Conservation (phyloP, 208 protist species). For the Trichomonas gallinae region DNA sequence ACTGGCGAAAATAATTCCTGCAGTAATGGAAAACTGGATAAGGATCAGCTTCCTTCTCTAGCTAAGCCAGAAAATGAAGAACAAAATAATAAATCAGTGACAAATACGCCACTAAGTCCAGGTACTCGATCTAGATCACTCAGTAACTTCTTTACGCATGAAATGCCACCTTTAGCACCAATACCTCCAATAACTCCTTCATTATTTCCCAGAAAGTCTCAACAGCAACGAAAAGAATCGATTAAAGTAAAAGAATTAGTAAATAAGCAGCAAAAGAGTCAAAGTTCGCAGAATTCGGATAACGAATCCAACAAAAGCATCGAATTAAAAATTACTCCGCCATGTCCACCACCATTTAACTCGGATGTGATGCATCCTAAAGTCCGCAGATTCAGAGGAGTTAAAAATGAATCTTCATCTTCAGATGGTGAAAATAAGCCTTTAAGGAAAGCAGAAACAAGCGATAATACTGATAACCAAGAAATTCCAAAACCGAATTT, state of each 20-base stretch:
- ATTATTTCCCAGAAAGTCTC: background rate
- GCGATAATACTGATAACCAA: no score
- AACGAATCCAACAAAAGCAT: background rate
- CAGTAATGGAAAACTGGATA: no score
- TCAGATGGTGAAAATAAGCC: no score
- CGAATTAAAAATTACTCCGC: background rate
- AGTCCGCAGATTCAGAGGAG: background rate
- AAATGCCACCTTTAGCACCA: background rate
- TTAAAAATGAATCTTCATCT: background rate
- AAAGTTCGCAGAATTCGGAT: background rate
- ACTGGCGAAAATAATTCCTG: no score
- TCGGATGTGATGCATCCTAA: background rate
- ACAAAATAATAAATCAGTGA: no score
- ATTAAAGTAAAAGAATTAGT: background rate
- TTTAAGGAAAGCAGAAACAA: no score
- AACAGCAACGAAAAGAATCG: background rate
- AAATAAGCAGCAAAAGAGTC: background rate
- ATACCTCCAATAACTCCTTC: background rate
- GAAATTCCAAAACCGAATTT: no score
- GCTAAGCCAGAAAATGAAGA: no score
- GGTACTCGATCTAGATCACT: background rate
- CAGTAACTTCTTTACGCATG: background rate
- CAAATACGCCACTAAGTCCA: background rate
- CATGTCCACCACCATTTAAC: background rate
- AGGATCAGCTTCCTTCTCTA: no score